Conservation (phyloP, 1,139 yeast genomes). For the Magnusiomyces suaveolens region DNA sequence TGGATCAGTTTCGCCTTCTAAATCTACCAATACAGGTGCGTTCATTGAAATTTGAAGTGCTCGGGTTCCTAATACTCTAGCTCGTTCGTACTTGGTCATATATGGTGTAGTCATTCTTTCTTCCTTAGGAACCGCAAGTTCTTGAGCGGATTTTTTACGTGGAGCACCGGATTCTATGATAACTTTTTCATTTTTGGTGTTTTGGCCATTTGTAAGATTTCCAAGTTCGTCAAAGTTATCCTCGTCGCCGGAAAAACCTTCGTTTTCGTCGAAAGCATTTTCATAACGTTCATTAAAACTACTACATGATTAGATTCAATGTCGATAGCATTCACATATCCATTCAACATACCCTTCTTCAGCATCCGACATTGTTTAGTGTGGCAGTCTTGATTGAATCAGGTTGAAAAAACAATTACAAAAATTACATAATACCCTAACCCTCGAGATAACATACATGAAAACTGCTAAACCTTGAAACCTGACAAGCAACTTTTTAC, state of each 20-base stretch:
- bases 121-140: conserved; percentile 81
- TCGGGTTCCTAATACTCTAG: conserved; percentile 91
- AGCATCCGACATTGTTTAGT: conserved; percentile 5
- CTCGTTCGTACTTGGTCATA: conserved; percentile 97
- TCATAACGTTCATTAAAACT: conserved; percentile 63
- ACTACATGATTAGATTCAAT: neutral
- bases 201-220: conserved; percentile 30
- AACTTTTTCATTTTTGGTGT: conserved; percentile 64
- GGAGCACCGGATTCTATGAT: conserved; percentile 56
- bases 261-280: conserved; percentile 70
- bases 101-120: conserved; percentile 92
- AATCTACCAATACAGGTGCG: conserved; percentile 95
- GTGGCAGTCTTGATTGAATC: neutral
- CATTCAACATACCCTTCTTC: conserved; percentile 4
- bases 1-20: conserved; percentile 99
- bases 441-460: no score
- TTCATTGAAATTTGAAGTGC: conserved; percentile 95
- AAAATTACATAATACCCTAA: neutral
- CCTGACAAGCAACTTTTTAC: no score
- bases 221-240: conserved; percentile 42
- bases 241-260: conserved; percentile 63
- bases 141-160: conserved; percentile 60
- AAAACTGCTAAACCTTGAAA: no score
- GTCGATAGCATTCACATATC: neutral
- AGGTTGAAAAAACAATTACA: neutral